Percentiles rank a stretch among this genome's conserved stretches.
Evolutionary conservation across 1,139 yeast genomes (phyloP).

Genomic region (Zhuliangozyma blackwelliae): DNA sequence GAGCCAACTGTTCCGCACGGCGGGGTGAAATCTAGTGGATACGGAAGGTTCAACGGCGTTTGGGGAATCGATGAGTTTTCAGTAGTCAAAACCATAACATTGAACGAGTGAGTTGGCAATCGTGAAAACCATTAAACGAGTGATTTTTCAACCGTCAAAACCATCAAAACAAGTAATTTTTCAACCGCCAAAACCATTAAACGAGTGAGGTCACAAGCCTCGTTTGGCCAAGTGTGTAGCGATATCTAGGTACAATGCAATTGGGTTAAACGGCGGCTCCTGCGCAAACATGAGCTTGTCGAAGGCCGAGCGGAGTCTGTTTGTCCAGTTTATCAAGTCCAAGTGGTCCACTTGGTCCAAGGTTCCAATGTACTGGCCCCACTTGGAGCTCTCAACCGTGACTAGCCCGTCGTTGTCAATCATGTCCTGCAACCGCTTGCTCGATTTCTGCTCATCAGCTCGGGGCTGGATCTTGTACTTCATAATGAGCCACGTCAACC

Average conservation of each 20-base stretch:
- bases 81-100: conserved; percentile 20
- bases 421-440: conserved; percentile 3
- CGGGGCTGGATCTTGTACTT: conserved; percentile 19
- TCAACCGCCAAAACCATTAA: conserved; percentile 15
- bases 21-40: conserved; percentile 49
- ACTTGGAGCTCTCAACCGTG: conserved; percentile 68
- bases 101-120: conserved; percentile 8
- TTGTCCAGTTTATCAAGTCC: conserved; percentile 81
- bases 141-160: conserved; percentile 26
- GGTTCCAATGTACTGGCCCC: conserved; percentile 85
- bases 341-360: conserved; percentile 77
- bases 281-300: conserved; percentile 32
- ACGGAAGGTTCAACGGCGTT: conserved; percentile 46
- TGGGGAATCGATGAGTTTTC: conserved; percentile 50
- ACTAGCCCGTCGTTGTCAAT: conserved; percentile 80
- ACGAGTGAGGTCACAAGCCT: conserved; percentile 44
- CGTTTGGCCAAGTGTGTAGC: conserved; percentile 63
- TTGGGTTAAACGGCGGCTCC: conserved; percentile 56
- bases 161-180: conserved; percentile 38
- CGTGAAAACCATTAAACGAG: conserved; percentile 21
- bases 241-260: conserved; percentile 70
- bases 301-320: conserved; percentile 37
- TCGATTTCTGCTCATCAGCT: conserved; percentile 4
- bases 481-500: conserved; percentile 60
- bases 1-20: conserved; percentile 54